These are phyloP conservation scores for Fusarium newnesense DNA, from an alignment of 2,329 filamentous ascomycete genomes.

Conservation along the genomic window DNA sequence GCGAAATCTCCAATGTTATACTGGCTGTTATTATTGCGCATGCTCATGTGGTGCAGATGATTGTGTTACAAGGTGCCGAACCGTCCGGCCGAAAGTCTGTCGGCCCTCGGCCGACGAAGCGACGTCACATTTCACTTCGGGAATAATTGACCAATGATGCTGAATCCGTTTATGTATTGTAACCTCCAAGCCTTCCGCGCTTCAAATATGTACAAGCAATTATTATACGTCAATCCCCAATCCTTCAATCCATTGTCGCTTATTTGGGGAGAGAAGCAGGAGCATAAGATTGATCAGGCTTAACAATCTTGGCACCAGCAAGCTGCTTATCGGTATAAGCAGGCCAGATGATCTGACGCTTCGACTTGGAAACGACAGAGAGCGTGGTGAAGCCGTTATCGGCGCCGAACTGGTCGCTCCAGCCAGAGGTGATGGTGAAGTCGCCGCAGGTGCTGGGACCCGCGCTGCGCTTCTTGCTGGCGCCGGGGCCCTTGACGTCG, in stretches of 20 bases:
- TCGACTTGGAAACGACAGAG: conserved; percentile 57
- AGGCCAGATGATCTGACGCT: conserved; percentile 61
- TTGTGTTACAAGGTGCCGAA: not conserved
- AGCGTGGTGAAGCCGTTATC: conserved; percentile 65
- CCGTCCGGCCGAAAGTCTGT: not conserved
- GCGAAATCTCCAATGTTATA: rapidly evolving
- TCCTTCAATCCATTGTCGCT: not conserved
- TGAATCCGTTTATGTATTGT: not conserved
- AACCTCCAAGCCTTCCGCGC: not conserved
- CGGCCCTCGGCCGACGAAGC: not conserved
- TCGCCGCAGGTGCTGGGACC: conserved; percentile 57
- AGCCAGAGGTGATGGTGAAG: conserved; percentile 64
- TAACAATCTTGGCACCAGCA: conserved; percentile 55
- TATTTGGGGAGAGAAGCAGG: conserved; percentile 44
- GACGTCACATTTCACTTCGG: not conserved
- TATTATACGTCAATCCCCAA: not conserved
- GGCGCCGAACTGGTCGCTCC: conserved; percentile 65
- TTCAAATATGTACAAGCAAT: not conserved
- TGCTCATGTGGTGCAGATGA: not conserved
- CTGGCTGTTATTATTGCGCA: not conserved
- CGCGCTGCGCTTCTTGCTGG: conserved; percentile 50
- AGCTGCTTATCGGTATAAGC: conserved; percentile 65
- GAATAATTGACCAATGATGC: not conserved
- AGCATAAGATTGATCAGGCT: conserved; percentile 60
- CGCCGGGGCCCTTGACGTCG: conserved; percentile 47